A percentile compares a stretch with the other conserved stretches of the same genome.
Conservation (phyloP, 768 basidiomycete genomes). For the Boletus pseudo-olivaceus region DNA sequence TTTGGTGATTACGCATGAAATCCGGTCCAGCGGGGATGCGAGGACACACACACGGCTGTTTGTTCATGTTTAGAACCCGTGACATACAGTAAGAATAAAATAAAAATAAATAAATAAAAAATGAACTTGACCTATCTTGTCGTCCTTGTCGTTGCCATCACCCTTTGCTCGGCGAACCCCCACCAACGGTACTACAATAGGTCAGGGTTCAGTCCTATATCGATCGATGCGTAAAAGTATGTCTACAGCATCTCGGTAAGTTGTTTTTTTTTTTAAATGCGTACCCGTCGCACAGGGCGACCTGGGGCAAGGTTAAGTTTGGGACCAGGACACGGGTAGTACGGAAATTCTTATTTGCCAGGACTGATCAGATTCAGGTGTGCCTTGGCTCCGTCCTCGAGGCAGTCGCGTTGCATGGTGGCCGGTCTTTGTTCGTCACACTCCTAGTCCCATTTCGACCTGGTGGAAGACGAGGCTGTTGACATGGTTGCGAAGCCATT, state of each 20-base stretch:
- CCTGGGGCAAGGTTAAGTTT: constrained; percentile 33
- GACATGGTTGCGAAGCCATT: constrained; percentile 8
- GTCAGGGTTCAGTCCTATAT: constrained; percentile 14
- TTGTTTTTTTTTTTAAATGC: constrained; percentile 1
- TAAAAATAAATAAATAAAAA: constrained; percentile 13
- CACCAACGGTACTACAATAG: background rate
- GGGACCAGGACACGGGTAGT: constrained; percentile 16
- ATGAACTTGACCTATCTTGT: background rate
- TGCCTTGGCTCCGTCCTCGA: constrained; percentile 35
- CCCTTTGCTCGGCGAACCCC: constrained; percentile 6
- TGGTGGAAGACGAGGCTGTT: constrained; percentile 13
- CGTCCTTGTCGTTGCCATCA: background rate
- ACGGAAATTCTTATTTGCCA: constrained; percentile 30
- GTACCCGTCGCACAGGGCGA: constrained; percentile 13
- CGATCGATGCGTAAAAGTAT: constrained; percentile 14
- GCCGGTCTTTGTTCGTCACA: constrained; percentile 15
- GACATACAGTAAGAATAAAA: constrained; percentile 8
- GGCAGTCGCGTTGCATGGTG: constrained; percentile 30
- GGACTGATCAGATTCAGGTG: constrained; percentile 6
- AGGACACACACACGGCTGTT: constrained; percentile 9
- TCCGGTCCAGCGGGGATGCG: constrained; percentile 1
- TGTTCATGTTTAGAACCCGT: constrained; percentile 14
- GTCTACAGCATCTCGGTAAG: constrained; percentile 14
- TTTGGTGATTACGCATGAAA: constrained; percentile 5
- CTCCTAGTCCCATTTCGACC: constrained; percentile 11